Conservation (phyloP, 225 moss, liverwort and hornwort genomes). For the Antitrichia curtipendula region DNA sequence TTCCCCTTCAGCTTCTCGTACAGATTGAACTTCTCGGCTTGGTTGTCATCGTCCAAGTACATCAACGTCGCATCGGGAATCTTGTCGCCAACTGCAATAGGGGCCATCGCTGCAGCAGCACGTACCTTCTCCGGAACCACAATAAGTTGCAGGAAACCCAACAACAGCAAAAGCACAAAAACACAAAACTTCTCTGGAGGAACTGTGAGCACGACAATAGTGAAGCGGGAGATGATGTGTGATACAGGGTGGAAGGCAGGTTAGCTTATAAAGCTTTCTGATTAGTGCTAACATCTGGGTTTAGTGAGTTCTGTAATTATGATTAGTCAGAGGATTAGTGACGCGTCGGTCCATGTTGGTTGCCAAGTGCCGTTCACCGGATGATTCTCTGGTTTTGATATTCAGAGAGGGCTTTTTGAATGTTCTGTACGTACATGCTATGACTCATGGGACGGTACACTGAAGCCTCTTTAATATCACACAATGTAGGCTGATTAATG, state of each 20-base stretch:
- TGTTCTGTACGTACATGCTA: not conserved
- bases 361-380: not conserved
- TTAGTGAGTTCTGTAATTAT: not conserved
- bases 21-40: conserved; percentile 14
- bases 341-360: not conserved
- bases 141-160: not conserved
- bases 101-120: conserved; percentile 34
- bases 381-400: not conserved
- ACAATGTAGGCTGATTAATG: not conserved
- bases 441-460: not conserved
- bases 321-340: not conserved
- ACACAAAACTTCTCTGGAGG: not conserved
- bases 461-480: not conserved
- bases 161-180: not conserved
- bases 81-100: conserved; percentile 63
- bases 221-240: rapidly evolving
- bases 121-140: not conserved
- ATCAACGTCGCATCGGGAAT: conserved; percentile 37
- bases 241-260: rapidly evolving
- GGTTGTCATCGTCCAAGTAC: conserved; percentile 34
- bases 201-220: not conserved
- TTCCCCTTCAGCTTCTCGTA: conserved; percentile 48
- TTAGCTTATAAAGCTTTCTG: not conserved
- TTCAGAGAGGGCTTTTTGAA: not conserved
- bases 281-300: not conserved